Base-by-base conservation (phyloP, 2,329 filamentous ascomycete genomes). In the Trichoderma semiorbis region DNA sequence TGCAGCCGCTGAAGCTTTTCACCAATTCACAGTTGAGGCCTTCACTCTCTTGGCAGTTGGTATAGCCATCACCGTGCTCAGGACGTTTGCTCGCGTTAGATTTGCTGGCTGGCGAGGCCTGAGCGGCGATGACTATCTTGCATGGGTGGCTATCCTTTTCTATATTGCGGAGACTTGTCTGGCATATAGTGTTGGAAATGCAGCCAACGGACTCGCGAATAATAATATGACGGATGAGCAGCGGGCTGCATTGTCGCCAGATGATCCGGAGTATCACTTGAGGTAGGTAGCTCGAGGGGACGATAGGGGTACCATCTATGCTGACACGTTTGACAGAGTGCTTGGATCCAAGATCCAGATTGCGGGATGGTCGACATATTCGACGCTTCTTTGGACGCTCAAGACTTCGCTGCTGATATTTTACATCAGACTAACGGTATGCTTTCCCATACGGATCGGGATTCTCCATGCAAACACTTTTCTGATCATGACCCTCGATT, bases 71-170 rank as follows among this genome's bases (percentile, higher is more conserved):
- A 89, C 89, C 14, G 76, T 77, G 8, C 75, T 90, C 12, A 83
- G 89, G 36, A 83, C 84, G 2, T 84, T 83, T 66, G 83, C 86
- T 11, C 82, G 89, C 61, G 80, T 85, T 74, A 81, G 77, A 36
- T 78, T 81, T 12, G 84, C 85, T 2, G 88, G 89, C 16, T 79
- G 84, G 47, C 80, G 78, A 70, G 82, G 83, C n/a, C 84, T 91
- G 70, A 82, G 84, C 74, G 81, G 84, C 1, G 89, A 91, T 77
- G 89, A 91, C 73, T 90, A 87, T 75, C 76, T 91, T 34, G 88
- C 90, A 79, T 78, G 85, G 58, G n/a, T 88, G 21, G 87, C 85
- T 6, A 83, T 83, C 72, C 86, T 89, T 3, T 81, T 88, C 11
- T 89, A 89, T 70, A 81, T 82, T 1, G 77, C 84, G 4, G 85